These are phyloP conservation scores for Barnettozyma sp. DNA, from an alignment of 805 yeast species.

Conservation along the genomic window DNA sequence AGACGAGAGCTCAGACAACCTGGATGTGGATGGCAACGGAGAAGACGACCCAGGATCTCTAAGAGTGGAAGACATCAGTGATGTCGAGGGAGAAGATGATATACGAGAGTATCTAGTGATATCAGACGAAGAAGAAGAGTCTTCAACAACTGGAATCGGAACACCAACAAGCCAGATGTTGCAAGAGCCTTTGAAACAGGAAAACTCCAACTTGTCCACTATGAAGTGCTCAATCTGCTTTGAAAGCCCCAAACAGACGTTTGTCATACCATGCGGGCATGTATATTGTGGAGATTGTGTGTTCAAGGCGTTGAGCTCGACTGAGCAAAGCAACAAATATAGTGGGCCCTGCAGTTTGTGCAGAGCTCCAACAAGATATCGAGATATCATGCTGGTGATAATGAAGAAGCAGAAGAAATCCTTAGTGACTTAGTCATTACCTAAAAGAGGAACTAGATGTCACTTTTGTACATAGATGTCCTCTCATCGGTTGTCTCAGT, in stretches of 20 bases:
- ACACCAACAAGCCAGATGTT: slow-evolving; percentile 32
- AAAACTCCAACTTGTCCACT: slow-evolving; percentile 13
- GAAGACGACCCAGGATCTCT: too few species aligned
- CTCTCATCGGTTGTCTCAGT: too few species aligned
- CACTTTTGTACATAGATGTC: too few species aligned
- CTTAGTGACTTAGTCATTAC: not conserved
- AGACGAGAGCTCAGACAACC: slow-evolving; percentile 10
- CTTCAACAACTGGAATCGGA: too few species aligned
- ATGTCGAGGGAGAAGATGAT: slow-evolving; percentile 18
- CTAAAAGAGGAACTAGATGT: too few species aligned
- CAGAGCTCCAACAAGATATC: slow-evolving; percentile 30
- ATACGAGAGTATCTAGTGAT: slow-evolving; percentile 16
- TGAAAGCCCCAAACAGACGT: slow-evolving; percentile 43
- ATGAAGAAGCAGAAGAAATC: slow-evolving; percentile 27
- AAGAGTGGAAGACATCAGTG: not conserved
- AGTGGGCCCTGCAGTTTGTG: slow-evolving; percentile 39
- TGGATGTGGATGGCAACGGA: too few species aligned
- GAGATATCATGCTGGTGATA: slow-evolving; percentile 26
- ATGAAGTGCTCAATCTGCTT: slow-evolving; percentile 47
- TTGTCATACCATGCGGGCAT: slow-evolving; percentile 52
- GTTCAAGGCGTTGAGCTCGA: slow-evolving; percentile 36
- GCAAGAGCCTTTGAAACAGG: slow-evolving; percentile 13
- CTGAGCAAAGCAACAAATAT: slow-evolving; percentile 25
- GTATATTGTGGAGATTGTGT: slow-evolving; percentile 48
- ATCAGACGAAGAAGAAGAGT: slow-evolving; percentile 18